Percentiles rank a stretch among this genome's conserved stretches.
Evolutionary conservation across 2,329 filamentous ascomycete genomes (phyloP).

Genomic region (Nemania bipapillata): DNA sequence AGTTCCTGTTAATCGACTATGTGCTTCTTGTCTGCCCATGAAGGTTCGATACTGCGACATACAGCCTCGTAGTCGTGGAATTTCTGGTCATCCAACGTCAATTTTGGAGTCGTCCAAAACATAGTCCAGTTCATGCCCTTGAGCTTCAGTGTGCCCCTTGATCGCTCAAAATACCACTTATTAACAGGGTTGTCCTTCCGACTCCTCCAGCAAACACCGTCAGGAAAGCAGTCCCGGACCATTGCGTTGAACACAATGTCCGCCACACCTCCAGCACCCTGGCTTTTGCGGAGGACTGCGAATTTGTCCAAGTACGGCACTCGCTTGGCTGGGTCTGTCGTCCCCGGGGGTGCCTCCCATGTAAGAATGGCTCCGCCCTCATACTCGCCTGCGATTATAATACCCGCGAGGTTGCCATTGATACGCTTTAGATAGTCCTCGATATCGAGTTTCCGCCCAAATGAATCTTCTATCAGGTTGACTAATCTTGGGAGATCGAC

Average conservation of each 20-base stretch:
- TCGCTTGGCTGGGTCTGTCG: conserved; percentile 68
- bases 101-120: conserved; percentile 90
- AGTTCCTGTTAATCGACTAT: conserved; percentile 65
- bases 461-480: conserved; percentile 92
- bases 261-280: conserved; percentile 91
- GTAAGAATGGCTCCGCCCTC: conserved; percentile 95
- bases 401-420: conserved; percentile 80
- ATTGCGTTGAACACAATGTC: conserved; percentile 97
- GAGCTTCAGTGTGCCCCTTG: conserved; percentile 83
- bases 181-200: conserved; percentile 93
- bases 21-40: conserved; percentile 70
- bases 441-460: conserved; percentile 84
- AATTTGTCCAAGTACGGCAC: conserved; percentile 98
- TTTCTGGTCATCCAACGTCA: conserved; percentile 64
- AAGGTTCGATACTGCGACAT: conserved; percentile 72
- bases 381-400: conserved; percentile 96
- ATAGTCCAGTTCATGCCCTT: conserved; percentile 90
- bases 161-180: conserved; percentile 98
- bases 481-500: conserved; percentile 86
- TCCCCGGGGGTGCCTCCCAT: conserved; percentile 81
- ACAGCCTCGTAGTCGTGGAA: conserved; percentile 78
- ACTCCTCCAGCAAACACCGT: conserved; percentile 92
- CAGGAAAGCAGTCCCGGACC: conserved; percentile 87
- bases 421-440: conserved; percentile 85
- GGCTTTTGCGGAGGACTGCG: conserved; percentile 85